Evolutionary conservation across 2,329 filamentous ascomycete genomes (phyloP), one percentile per base, ranked within the genome.

Genomic region (Calonectria leucothoes): DNA sequence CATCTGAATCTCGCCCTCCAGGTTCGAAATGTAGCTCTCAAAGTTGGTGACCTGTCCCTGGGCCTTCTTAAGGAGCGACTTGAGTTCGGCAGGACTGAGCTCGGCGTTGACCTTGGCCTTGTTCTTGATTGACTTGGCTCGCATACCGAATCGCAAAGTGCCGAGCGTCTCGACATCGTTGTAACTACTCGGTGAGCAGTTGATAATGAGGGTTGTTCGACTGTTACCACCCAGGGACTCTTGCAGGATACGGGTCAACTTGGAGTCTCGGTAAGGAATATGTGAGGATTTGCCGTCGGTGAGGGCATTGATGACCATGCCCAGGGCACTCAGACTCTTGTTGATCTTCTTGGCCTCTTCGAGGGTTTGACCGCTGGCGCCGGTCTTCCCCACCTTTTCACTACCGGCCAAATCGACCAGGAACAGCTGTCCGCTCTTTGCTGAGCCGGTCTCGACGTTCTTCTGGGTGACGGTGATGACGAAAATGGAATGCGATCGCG

Each of bases 261-360:
- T 98, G 59, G 96, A 98, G 86, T 99, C 97, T 89, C 97, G 93
- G 85, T 98, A 99, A 1, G 97, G 97, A 77, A 99, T 91, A 82
- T 98, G 96, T 57, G 94, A 95, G 51, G 96, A 98, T 94, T 98
- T 98, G 83, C 96, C 96, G 84, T 98, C 97, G 3, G 97, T 98
- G 80, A 99, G 88, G 68, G 96, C 92, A 86, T 98, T 98, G 89
- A 99, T 99, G 87, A 98, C 97, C 96, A 98, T 98, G 81, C 97
- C 97, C 74, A 99, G 90, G 69, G 97, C 96, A 87, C 96, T 98
- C 88, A 99, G 91, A 89, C 95, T 98, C 90, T 98, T 98, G 91
- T 99, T 99, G 90, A 99, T 99, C 90, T 99, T 99, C 90, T 98
- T 98, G 74, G 97, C 97, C 85, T 99, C 97, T 85, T 98, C 97